Base-by-base conservation (phyloP, 148 eudicot species). In the Spergularia bocconei region DNA sequence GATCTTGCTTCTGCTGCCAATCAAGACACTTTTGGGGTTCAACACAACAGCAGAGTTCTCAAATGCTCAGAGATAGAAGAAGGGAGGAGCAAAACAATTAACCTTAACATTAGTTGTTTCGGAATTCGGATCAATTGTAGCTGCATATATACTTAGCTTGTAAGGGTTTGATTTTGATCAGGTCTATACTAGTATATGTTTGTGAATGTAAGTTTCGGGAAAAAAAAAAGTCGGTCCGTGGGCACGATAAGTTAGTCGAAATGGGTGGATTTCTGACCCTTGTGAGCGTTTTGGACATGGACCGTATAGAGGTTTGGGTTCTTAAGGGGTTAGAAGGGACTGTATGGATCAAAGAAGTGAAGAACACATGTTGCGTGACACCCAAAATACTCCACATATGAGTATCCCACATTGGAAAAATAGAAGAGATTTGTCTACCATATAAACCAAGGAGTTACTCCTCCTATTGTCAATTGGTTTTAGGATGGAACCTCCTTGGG, bases 311-410 rank as follows among this genome's bases (percentile, higher is more conserved):
- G n/a, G 78, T 81, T 13, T 86, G 88, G 88, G 76, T 79, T 17
- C 70, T 86, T 77, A 81, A 73, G 72, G 82, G 69, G 11, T 52
- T 80, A 52, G 76, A 58, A 51, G 72, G 70, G 67, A 57, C 12
- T 23, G 63, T 71, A 13, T 86, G 88, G 88, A 60, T 78, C 16
- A 85, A 78, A 80, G 75, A 72, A n/a, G n/a, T n/a, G n/a, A n/a
- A n/a, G n/a, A n/a, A n/a, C n/a, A n/a, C n/a, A n/a, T n/a, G n/a
- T n/a, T n/a, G n/a, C n/a, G n/a, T n/a, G n/a, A n/a, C n/a, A n/a
- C n/a, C n/a, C n/a, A n/a, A n/a, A n/a, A n/a, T n/a, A n/a, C n/a
- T n/a, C n/a, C n/a, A n/a, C n/a, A n/a, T n/a, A n/a, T n/a, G n/a
- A n/a, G n/a, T n/a, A n/a, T n/a, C n/a, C n/a, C n/a, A n/a, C n/a